A percentile compares a stretch with the other conserved stretches of the same genome.
Conservation (phyloP, 345 rosid genomes). For the Salix dunnii region DNA sequence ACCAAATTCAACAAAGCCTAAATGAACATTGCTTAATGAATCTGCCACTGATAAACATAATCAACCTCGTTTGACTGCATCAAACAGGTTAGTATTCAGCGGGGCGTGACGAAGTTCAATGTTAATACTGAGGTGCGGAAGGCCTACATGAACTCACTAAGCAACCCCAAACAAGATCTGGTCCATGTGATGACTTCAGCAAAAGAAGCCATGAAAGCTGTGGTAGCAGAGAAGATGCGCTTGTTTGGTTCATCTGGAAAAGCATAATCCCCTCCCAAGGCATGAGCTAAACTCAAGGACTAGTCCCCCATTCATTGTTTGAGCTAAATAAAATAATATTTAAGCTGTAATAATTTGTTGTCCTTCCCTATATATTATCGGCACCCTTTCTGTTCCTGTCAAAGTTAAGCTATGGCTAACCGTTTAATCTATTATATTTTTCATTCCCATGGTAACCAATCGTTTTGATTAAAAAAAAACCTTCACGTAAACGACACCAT, state of each 20-base stretch:
- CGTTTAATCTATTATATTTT: too few species aligned
- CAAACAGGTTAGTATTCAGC: conserved; percentile 61
- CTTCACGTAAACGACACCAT: too few species aligned
- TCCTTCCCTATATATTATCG: too few species aligned
- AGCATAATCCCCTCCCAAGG: conserved; percentile 31
- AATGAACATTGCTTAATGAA: neutral
- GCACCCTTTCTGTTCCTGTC: too few species aligned
- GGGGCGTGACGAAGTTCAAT: conserved; percentile 82
- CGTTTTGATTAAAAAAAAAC: too few species aligned
- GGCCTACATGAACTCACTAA: conserved; percentile 73
- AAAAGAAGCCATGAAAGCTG: conserved; percentile 78
- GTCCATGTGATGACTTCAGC: conserved; percentile 73
- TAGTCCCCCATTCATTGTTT: too few species aligned
- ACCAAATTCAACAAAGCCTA: conserved; percentile 6
- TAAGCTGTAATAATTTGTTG: too few species aligned
- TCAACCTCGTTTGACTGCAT: conserved; percentile 9
- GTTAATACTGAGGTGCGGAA: conserved; percentile 86
- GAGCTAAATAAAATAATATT: too few species aligned
- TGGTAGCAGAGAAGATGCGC: conserved; percentile 74
- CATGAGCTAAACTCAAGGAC: too few species aligned
- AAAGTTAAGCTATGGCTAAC: too few species aligned
- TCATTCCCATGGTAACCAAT: too few species aligned
- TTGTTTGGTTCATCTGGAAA: conserved; percentile 87
- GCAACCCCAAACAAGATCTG: conserved; percentile 52
- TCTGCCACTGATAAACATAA: conserved; percentile 1